phyloP scores from a whole-genome alignment of 495 filamentous ascomycete species.

The Delitschia confertaspora region DNA sequence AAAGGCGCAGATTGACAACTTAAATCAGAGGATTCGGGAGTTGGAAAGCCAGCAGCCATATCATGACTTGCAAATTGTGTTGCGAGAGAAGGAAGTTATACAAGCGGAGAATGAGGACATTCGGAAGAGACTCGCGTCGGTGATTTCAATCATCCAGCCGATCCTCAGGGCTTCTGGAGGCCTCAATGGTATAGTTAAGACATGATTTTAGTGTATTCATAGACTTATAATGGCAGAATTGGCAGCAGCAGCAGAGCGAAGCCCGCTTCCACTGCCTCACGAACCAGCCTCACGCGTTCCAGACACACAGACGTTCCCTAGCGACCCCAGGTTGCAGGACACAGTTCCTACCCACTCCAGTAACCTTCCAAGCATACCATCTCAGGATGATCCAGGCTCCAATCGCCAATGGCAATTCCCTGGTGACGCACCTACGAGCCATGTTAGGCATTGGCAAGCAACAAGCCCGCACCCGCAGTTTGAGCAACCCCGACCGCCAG shows the following conservation, averaged over 20 bases:
- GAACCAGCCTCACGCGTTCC: slow-evolving; percentile 9
- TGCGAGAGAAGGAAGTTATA: slow-evolving; percentile 60
- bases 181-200: slow-evolving; percentile 28
- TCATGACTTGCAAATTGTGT: slow-evolving; percentile 61
- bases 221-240: slow-evolving; percentile 20
- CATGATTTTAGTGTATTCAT: slow-evolving; percentile 4
- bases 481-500: slow-evolving; percentile 41
- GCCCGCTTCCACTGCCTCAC: slow-evolving; percentile 7
- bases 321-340: too few relatives aligned
- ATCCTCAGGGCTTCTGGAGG: slow-evolving; percentile 35
- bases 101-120: slow-evolving; percentile 65
- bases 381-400: slow-evolving; percentile 3
- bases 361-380: slow-evolving; percentile 6
- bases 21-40: slow-evolving; percentile 33
- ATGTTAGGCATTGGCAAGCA: slow-evolving; percentile 25
- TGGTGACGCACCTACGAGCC: slow-evolving; percentile 21
- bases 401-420: slow-evolving; percentile 25
- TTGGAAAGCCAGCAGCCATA: slow-evolving; percentile 58
- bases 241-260: slow-evolving; percentile 26
- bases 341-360: slow-evolving; percentile 4
- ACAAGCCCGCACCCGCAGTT: slow-evolving; percentile 14
- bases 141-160: slow-evolving; percentile 59
- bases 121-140: slow-evolving; percentile 48
- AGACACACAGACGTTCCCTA: slow-evolving; percentile 7
- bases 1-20: slow-evolving; percentile 32